Percentiles rank a stretch among this genome's conserved stretches.
Conservation (phyloP, 495 filamentous ascomycete species). For the Rostrohypoxylon terebratum region DNA sequence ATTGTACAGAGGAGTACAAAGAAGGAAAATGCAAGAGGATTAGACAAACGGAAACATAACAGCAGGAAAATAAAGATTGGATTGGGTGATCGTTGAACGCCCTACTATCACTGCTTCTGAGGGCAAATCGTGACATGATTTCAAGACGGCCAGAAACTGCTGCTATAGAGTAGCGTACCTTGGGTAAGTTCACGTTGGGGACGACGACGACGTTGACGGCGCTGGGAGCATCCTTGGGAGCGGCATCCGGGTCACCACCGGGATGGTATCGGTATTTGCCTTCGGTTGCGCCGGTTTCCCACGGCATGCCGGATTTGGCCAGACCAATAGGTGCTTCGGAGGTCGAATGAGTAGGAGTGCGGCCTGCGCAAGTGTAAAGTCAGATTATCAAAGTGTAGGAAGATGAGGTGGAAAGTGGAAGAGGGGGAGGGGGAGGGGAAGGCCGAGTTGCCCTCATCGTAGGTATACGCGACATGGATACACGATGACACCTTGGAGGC, state of each 20-base stretch:
- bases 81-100: neutral
- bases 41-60: neutral
- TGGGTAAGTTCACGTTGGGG: constrained; percentile 91
- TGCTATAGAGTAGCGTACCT: constrained; percentile 65
- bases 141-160: neutral
- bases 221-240: constrained; percentile 89
- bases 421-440: too few species aligned
- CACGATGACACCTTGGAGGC: neutral
- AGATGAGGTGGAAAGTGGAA: neutral
- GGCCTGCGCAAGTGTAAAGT: constrained; percentile 65
- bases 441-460: constrained; percentile 16
- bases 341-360: constrained; percentile 84
- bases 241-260: constrained; percentile 79
- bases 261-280: constrained; percentile 95
- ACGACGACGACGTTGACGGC: constrained; percentile 94
- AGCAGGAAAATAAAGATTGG: neutral
- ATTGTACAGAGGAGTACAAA: neutral
- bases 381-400: neutral
- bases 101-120: neutral
- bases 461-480: constrained; percentile 5
- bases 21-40: neutral
- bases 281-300: constrained; percentile 73
- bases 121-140: neutral
- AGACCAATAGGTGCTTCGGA: constrained; percentile 84
- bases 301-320: constrained; percentile 82